Evolutionary conservation across 2,329 filamentous ascomycete species (phyloP), one percentile per base, ranked within the genome.

Genomic region (Metarhizium album): DNA sequence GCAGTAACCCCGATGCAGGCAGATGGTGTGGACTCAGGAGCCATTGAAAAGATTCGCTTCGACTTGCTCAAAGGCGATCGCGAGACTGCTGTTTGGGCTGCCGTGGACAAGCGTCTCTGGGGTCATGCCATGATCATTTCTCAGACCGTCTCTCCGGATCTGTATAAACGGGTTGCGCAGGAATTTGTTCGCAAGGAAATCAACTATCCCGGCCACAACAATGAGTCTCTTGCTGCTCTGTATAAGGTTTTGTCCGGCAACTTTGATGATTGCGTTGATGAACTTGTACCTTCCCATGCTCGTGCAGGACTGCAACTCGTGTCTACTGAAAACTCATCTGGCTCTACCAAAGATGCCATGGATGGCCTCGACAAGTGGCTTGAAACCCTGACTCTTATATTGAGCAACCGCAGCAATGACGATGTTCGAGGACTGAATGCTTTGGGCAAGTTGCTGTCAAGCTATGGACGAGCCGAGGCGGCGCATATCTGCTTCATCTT

Each of bases 151-250:
- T 93, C 88, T 1, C 74, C 87, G 46, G 86, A 88, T 22, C 74
- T 94, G 2, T 97, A 94, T 79, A 94, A 90, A 65, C 87, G 94
- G 63, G 90, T 98, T 24, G 82, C 90, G 1, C 90, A 95, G 61
- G 93, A 98, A 61, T 98, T 98, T 61, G 86, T 98, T 18, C 85
- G 90, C 58, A 90, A 94, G 61, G 93, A 98, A 65, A 88, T 98
- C 50, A 94, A 93, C 64, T 84, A 84, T 48, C 73, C 84, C 3
- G 83, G 87, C 2, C 82, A 84, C 49, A 87, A 86, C 59, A 90
- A 90, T 49, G 87, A 96, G 66, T 87, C 91, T 2, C 74, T 98
- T 45, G 90, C 91, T 29, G 89, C 91, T 0, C 71, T 98, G 3
- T 98, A 98, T 66, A 89, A 95, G 62, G 83, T 97, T 1, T 84